phyloP scores from a whole-genome alignment of 2,329 filamentous ascomycete species.

The Volutella citrinella region DNA sequence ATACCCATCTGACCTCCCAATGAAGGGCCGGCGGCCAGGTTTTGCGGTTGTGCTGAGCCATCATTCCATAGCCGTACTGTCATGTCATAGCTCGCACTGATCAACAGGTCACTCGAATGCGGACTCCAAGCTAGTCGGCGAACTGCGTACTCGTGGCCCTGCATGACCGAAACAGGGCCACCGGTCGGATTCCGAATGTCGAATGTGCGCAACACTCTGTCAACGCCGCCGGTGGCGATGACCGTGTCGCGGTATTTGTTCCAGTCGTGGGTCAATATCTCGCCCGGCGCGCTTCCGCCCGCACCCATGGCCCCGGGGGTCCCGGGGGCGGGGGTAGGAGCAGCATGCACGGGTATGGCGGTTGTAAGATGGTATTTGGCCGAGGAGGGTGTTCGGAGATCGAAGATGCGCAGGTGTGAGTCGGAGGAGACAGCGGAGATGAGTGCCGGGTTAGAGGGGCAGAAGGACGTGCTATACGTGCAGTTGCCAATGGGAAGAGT shows the following conservation, averaged over 20 bases:
- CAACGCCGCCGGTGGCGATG: conserved; percentile 85
- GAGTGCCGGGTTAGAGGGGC: conserved; percentile 80
- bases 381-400: conserved; percentile 80
- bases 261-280: conserved; percentile 95
- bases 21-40: conserved; percentile 34
- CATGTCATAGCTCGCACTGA: conserved; percentile 97
- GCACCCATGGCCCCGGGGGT: conserved; percentile 29
- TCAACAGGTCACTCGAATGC: conserved; percentile 81
- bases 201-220: conserved; percentile 82
- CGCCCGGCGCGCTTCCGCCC: conserved; percentile 60
- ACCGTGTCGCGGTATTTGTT: conserved; percentile 92
- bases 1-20: conserved; percentile 73
- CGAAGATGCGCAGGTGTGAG: conserved; percentile 85
- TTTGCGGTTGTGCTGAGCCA: conserved; percentile 45
- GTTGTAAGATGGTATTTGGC: conserved; percentile 84
- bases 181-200: conserved; percentile 75
- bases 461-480: conserved; percentile 91
- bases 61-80: conserved; percentile 93
- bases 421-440: conserved; percentile 87
- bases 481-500: conserved; percentile 91
- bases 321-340: conserved; percentile 53
- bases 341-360: conserved; percentile 79
- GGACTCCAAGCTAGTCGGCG: conserved; percentile 87
- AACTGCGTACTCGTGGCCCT: conserved; percentile 89
- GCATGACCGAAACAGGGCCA: conserved; percentile 70